phyloP scores from a whole-genome alignment of 2,329 filamentous ascomycete genomes.

The Triangularia verruculosa region DNA sequence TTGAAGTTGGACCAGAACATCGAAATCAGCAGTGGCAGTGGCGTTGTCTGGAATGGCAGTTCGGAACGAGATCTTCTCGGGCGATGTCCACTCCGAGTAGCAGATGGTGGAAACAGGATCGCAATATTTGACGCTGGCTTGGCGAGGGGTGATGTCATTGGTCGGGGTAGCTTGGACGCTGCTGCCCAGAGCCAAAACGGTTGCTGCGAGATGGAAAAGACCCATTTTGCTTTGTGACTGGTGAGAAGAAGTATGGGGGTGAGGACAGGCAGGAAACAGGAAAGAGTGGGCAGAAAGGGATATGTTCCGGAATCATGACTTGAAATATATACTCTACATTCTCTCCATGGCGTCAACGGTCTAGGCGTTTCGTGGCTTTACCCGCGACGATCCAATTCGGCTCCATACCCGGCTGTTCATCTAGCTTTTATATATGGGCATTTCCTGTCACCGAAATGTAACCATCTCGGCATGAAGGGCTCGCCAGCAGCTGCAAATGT shows the following conservation, averaged over 20 bases:
- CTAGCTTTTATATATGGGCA: not conserved
- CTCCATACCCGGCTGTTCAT: slow-evolving; percentile 14
- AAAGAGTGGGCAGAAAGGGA: not conserved
- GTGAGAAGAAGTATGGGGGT: not conserved
- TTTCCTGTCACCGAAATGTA: not conserved
- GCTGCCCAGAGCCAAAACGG: slow-evolving; percentile 20
- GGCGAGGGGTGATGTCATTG: slow-evolving; percentile 8
- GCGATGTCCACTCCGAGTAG: slow-evolving; percentile 31
- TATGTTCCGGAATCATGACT: not conserved
- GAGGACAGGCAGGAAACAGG: not conserved
- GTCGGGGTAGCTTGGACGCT: slow-evolving; percentile 23
- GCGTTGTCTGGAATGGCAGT: slow-evolving; percentile 34
- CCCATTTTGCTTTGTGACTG: slow-evolving; percentile 23
- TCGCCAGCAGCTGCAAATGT: slow-evolving; percentile 1
- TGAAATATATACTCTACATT: slow-evolving; percentile 12
- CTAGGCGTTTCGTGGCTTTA: slow-evolving; percentile 10
- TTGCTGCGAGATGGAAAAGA: slow-evolving; percentile 23
- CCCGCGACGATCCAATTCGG: slow-evolving; percentile 10
- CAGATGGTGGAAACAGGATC: slow-evolving; percentile 30
- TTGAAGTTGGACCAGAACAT: slow-evolving; percentile 38
- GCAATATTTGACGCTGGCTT: slow-evolving; percentile 29
- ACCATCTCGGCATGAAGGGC: not conserved
- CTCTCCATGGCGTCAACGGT: not conserved
- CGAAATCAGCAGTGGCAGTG: slow-evolving; percentile 31
- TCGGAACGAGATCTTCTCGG: slow-evolving; percentile 29